Evolutionary conservation across 192 early-diverging fungal species (phyloP), one percentile per base, ranked within the genome.

Genomic region (Umbelopsis vinacea): DNA sequence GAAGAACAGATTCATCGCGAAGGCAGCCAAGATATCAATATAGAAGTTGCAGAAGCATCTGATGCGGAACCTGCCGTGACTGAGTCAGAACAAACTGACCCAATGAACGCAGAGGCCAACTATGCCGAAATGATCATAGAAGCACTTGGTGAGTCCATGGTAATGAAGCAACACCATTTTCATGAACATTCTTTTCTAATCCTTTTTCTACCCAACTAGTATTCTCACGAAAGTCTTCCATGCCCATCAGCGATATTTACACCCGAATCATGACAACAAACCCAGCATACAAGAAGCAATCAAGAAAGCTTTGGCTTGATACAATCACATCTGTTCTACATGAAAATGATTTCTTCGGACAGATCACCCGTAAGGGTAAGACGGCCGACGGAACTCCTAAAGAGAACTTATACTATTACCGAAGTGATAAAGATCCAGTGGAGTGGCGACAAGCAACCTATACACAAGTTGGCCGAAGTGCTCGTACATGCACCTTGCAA

Each of bases 111-210:
- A 47, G 46, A 79, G 72, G 50, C 26, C 35, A 45, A 66, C 73
- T 86, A 83, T 60, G 79, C 81, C 12, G 81, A 84, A 71, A 72
- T 83, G 40, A 84, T 87, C 73, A 84, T 87, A 53, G 85, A 87
- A 60, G 81, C 80, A 19, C 53, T 87, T 11, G 79, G 79, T 81
- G 72, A 69, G 54, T 35, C 17, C n/a, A n/a, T n/a, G n/a, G n/a
- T n/a, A n/a, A n/a, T n/a, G n/a, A n/a, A n/a, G n/a, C n/a, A n/a
- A n/a, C n/a, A n/a, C n/a, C n/a, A n/a, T n/a, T n/a, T 22, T 50
- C 29, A 50, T 26, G 45, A 12, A 33, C 23, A 48, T 35, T n/a
- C 43, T 55, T 52, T 50, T 24, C 52, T 52, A 67, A 29, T 46
- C 66, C n/a, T n/a, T n/a, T 17, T 4, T 71, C 46, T 46, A 21